A percentile compares a stretch with the other conserved stretches of the same genome.
Evolutionary conservation across 306 rosid species (phyloP).

Genomic region (Medicago arabica): DNA sequence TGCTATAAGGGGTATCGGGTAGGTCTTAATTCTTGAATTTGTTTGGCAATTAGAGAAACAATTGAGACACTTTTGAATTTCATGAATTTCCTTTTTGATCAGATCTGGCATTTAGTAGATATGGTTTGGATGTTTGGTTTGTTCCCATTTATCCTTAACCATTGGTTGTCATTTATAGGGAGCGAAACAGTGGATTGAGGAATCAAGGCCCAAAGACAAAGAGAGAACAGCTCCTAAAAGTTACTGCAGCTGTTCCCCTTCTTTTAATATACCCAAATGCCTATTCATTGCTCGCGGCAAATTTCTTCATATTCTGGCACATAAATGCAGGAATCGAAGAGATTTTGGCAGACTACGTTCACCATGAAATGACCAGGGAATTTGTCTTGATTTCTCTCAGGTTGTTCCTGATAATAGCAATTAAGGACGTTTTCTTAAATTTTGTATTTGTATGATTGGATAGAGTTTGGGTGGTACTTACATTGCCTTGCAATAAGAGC

Average conservation of each 20-base stretch:
- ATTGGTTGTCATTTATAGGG: constrained; percentile 37
- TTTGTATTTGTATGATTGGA: constrained; percentile 45
- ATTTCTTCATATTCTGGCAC: constrained; percentile 48
- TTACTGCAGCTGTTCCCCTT: constrained; percentile 42
- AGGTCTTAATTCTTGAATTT: constrained; percentile 18
- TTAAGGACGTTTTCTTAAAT: constrained; percentile 49
- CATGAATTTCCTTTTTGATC: background rate
- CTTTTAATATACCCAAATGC: constrained; percentile 44
- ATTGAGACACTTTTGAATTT: background rate
- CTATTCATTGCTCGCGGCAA: constrained; percentile 45
- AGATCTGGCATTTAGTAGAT: constrained; percentile 20
- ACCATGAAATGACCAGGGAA: constrained; percentile 52
- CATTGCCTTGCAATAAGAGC: constrained; percentile 41
- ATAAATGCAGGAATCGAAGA: constrained; percentile 43
- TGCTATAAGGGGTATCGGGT: background rate
- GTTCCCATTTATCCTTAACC: constrained; percentile 28
- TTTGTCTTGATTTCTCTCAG: constrained; percentile 42
- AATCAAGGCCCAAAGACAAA: constrained; percentile 39
- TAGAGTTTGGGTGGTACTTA: constrained; percentile 19
- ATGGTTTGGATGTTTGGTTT: constrained; percentile 23
- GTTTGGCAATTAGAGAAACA: background rate
- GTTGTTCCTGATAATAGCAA: constrained; percentile 49
- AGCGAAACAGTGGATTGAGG: constrained; percentile 41
- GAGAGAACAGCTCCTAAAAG: constrained; percentile 50
- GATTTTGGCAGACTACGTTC: constrained; percentile 52